Conservation (phyloP, 2,329 filamentous ascomycete species). For the Neocatenulostroma microsporum region DNA sequence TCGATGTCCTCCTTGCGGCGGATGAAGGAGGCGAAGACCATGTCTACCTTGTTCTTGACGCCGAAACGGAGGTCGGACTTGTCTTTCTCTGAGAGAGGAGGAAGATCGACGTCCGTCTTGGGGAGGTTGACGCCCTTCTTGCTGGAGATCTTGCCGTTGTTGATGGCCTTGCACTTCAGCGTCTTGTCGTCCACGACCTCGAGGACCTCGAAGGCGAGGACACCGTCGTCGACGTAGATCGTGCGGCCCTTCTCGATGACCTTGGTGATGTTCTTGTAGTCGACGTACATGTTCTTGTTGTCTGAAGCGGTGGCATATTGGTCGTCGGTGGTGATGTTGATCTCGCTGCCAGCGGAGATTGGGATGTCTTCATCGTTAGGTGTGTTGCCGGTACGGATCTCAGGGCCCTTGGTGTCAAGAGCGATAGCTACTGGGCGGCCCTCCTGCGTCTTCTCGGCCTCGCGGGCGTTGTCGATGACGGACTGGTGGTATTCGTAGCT, state of each 20-base stretch:
- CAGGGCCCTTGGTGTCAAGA: slow-evolving; percentile 76
- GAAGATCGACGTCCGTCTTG: slow-evolving; percentile 97
- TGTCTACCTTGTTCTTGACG: slow-evolving; percentile 98
- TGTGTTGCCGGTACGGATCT: slow-evolving; percentile 78
- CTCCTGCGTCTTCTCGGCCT: slow-evolving; percentile 66
- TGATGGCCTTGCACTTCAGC: slow-evolving; percentile 75
- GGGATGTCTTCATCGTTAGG: slow-evolving; percentile 64
- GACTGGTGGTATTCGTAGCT: slow-evolving; percentile 96
- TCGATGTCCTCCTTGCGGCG: slow-evolving; percentile 87
- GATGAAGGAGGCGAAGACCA: slow-evolving; percentile 99
- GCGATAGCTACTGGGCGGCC: slow-evolving; percentile 94
- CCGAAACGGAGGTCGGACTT: slow-evolving; percentile 88
- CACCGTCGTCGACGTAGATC: slow-evolving; percentile 98
- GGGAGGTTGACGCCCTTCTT: slow-evolving; percentile 99
- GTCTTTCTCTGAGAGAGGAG: slow-evolving; percentile 96
- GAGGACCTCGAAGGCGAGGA: slow-evolving; percentile 91
- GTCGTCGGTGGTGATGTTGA: slow-evolving; percentile 97
- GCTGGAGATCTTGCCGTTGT: slow-evolving; percentile 98
- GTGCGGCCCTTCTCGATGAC: slow-evolving; percentile 84
- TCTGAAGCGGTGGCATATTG: slow-evolving; percentile 77
- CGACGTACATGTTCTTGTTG: slow-evolving; percentile 94
- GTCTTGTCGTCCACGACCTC: slow-evolving; percentile 83
- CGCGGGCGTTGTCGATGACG: slow-evolving; percentile 90
- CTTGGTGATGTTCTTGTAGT: slow-evolving; percentile 99
- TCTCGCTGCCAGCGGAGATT: slow-evolving; percentile 70